phyloP scores from a whole-genome alignment of 768 basidiomycete species.

The Lactarius trivialis region DNA sequence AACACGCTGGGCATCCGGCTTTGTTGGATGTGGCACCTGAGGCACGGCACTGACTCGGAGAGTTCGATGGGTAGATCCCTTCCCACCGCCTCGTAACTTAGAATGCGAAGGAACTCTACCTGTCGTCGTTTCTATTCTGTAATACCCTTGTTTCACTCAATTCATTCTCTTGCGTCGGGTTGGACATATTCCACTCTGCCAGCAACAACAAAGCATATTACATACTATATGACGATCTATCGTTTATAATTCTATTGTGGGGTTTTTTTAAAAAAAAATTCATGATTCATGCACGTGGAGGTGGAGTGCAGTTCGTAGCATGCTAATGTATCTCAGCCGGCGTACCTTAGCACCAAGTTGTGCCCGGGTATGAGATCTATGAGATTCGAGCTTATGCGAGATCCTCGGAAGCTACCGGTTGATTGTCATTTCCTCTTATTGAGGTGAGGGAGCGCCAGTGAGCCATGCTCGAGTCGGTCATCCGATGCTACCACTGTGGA shows the following conservation, averaged over 20 bases:
- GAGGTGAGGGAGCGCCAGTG: no score
- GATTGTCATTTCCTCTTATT: neutral
- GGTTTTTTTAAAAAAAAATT: no score
- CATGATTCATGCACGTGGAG: no score
- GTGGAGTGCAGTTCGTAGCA: no score
- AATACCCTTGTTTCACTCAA: neutral
- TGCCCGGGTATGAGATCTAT: neutral
- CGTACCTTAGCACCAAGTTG: neutral
- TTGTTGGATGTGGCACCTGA: neutral
- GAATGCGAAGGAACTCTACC: neutral
- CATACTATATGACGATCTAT: no score
- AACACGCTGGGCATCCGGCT: neutral
- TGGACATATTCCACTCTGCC: no score
- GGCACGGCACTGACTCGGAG: neutral
- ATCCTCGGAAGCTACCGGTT: neutral
- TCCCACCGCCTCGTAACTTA: neutral
- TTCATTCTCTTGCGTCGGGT: neutral
- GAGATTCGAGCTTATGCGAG: neutral
- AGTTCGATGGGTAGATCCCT: neutral
- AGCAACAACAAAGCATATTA: no score
- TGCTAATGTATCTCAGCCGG: no score
- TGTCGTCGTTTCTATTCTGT: neutral
- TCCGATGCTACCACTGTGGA: neutral
- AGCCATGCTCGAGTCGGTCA: neutral
- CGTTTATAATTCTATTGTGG: no score